phyloP scores from a whole-genome alignment of 352 stramenopile species.

The Vaucheria bursata region DNA sequence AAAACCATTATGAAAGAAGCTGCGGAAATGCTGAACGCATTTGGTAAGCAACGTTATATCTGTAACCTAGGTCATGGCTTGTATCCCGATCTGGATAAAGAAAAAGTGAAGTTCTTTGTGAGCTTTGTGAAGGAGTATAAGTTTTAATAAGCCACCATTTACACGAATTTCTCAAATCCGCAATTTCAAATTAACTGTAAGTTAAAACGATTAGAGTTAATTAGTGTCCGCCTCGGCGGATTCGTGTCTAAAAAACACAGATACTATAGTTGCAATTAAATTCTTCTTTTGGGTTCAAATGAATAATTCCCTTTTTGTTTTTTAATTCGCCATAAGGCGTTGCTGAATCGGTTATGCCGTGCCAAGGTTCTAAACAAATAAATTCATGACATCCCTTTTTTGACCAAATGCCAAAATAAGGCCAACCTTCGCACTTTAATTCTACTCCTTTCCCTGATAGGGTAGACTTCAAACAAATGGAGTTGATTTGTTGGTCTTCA shows the following conservation, averaged over 20 bases:
- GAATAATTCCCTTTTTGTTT: neutral
- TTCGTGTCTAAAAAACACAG: no score
- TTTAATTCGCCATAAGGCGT: neutral
- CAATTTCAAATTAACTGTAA: no score
- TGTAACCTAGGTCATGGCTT: slow-evolving; percentile 1
- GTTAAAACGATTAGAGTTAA: no score
- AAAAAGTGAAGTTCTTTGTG: slow-evolving; percentile 5
- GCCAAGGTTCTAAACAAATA: neutral
- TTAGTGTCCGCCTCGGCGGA: no score
- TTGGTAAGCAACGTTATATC: slow-evolving; percentile 1
- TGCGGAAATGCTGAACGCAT: neutral
- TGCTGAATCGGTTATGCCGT: neutral
- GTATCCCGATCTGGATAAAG: neutral
- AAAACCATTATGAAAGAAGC: slow-evolving; percentile 1
- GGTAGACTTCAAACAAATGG: neutral
- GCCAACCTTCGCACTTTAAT: neutral
- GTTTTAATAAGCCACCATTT: no score
- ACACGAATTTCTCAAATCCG: no score
- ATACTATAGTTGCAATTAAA: neutral
- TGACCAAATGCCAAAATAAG: neutral
- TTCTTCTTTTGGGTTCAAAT: neutral
- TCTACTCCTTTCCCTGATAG: neutral
- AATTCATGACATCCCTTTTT: neutral
- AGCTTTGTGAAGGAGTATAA: neutral
- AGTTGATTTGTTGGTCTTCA: neutral